Conservation (phyloP, 106 monocot genomes). For the Cymbidium sinense region DNA sequence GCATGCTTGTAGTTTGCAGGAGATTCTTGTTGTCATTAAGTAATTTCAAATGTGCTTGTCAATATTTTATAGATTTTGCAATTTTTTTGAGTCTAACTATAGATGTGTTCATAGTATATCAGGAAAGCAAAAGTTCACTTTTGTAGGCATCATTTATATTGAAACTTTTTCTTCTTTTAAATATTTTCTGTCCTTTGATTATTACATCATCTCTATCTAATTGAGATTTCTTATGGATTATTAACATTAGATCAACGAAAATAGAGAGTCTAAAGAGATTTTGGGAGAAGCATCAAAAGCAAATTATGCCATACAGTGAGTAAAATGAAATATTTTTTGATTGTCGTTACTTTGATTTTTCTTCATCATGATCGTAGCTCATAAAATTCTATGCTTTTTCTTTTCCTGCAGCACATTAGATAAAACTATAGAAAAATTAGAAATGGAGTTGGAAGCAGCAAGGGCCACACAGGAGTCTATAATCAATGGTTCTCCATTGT, state of each 20-base stretch:
- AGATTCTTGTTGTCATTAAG: neutral
- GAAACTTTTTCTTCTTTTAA: neutral
- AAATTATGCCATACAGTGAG: constrained; percentile 40
- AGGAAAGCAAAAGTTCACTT: neutral
- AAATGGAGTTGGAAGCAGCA: constrained; percentile 77
- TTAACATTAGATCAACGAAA: constrained; percentile 24
- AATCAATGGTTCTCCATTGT: constrained; percentile 68
- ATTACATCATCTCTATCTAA: neutral
- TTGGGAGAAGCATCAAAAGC: constrained; percentile 30
- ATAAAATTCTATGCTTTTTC: neutral
- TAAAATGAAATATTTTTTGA: neutral
- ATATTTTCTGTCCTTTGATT: neutral
- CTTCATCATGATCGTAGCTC: neutral
- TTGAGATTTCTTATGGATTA: neutral
- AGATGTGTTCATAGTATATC: neutral
- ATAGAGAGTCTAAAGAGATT: constrained; percentile 21
- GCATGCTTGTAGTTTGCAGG: neutral
- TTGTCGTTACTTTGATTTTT: neutral
- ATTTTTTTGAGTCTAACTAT: neutral
- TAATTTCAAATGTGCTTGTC: neutral
- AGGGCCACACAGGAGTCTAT: constrained; percentile 77
- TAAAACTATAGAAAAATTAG: constrained; percentile 77
- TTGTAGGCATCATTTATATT: neutral
- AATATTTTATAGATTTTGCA: neutral
- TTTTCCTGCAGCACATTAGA: constrained; percentile 53